phyloP scores from a whole-genome alignment of 1,284 basidiomycete species.

The Anthracocystis panici-leucophaei region DNA sequence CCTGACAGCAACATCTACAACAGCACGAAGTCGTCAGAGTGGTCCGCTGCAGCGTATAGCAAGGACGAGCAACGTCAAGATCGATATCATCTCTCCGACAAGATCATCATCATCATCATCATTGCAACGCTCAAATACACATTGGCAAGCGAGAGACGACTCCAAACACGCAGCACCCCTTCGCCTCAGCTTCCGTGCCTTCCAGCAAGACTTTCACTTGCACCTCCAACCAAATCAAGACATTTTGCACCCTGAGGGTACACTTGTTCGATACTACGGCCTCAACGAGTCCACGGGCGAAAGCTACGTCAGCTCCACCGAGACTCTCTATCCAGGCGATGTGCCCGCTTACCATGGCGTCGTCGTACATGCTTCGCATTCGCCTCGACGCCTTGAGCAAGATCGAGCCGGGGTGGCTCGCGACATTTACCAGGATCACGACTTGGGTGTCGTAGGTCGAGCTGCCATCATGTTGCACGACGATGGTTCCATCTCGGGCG shows the following conservation, averaged over 20 bases:
- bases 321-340: slow-evolving; percentile 50
- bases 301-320: slow-evolving; percentile 29
- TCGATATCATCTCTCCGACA: slow-evolving; percentile 17
- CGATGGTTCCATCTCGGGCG: slow-evolving; percentile 50
- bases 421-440: slow-evolving; percentile 42
- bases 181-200: slow-evolving; percentile 59
- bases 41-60: slow-evolving; percentile 42
- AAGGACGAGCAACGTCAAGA: slow-evolving; percentile 29
- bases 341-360: slow-evolving; percentile 63
- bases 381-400: slow-evolving; percentile 46
- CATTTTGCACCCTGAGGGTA: slow-evolving; percentile 60
- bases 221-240: slow-evolving; percentile 60
- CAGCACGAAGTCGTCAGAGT: slow-evolving; percentile 36
- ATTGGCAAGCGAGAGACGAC: slow-evolving; percentile 15
- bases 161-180: slow-evolving; percentile 36
- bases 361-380: slow-evolving; percentile 52
- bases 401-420: slow-evolving; percentile 53
- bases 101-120: slow-evolving; percentile 3
- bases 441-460: slow-evolving; percentile 55
- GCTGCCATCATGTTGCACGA: slow-evolving; percentile 61
- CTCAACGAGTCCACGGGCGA: slow-evolving; percentile 39
- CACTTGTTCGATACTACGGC: slow-evolving; percentile 45
- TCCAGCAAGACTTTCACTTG: slow-evolving; percentile 57
- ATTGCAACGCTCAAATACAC: not conserved
- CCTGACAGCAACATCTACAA: slow-evolving; percentile 12